Evolutionary conservation across 768 basidiomycete genomes (phyloP).

Genomic region (Trametes villosa): DNA sequence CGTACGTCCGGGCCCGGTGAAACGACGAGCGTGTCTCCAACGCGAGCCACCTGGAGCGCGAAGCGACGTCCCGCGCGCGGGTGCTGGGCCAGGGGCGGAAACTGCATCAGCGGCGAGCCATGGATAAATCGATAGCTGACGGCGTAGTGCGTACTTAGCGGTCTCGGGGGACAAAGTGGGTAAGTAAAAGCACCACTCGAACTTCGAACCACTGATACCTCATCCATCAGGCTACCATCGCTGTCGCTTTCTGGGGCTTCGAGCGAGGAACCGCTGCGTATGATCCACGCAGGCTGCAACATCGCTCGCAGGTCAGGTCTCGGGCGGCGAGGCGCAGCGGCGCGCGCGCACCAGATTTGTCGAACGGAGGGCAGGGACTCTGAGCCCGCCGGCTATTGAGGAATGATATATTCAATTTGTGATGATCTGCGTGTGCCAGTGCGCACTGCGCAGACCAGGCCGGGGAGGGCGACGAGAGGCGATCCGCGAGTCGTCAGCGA

Average conservation of each 20-base stretch:
- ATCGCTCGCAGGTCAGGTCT: too few species aligned
- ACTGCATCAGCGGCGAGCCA: constrained; percentile 4
- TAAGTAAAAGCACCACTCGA: too few species aligned
- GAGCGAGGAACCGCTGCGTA: too few species aligned
- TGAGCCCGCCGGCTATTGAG: too few species aligned
- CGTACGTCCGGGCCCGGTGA: background rate
- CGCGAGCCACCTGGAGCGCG: background rate
- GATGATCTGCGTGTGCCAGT: background rate
- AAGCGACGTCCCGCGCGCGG: background rate
- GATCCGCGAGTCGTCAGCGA: background rate
- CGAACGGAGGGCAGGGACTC: too few species aligned
- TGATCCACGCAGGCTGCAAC: too few species aligned
- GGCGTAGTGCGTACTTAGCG: too few species aligned
- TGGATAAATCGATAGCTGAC: background rate
- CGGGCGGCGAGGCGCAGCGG: background rate
- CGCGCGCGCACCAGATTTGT: too few species aligned
- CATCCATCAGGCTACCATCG: background rate
- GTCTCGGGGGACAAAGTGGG: background rate
- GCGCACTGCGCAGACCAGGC: too few species aligned
- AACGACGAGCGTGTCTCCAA: background rate
- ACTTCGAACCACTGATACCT: too few species aligned
- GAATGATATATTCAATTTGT: background rate
- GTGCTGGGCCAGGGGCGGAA: background rate
- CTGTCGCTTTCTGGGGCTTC: background rate
- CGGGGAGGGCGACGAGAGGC: too few species aligned